These are phyloP conservation scores for Citrullus mucosospermus DNA, from an alignment of 306 rosid genomes.

Conservation along the genomic window DNA sequence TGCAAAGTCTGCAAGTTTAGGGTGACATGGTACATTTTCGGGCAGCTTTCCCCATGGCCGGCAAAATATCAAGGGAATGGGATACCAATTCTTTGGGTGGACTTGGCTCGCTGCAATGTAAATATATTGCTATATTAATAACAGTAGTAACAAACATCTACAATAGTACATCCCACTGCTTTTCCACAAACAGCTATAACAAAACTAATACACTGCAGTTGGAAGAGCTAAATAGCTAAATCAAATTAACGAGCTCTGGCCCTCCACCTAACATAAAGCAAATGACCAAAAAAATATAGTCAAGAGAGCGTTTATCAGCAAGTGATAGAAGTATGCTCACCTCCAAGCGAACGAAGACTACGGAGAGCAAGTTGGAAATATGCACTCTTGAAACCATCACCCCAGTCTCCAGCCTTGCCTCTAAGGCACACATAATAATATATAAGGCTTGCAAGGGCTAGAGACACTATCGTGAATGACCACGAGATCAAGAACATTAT, in stretches of 20 bases:
- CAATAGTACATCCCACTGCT: neutral
- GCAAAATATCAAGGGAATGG: constrained; percentile 90
- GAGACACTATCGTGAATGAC: constrained; percentile 86
- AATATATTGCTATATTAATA: constrained; percentile 10
- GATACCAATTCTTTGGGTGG: constrained; percentile 99
- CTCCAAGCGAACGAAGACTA: constrained; percentile 97
- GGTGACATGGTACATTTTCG: constrained; percentile 98
- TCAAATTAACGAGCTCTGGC: neutral
- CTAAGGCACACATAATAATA: constrained; percentile 87
- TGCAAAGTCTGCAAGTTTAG: constrained; percentile 97
- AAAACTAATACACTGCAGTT: neutral
- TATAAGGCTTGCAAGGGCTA: constrained; percentile 95
- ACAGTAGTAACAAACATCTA: constrained; percentile 3
- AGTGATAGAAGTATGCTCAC: constrained; percentile 24
- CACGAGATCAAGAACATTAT: constrained; percentile 99
- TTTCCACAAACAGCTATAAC: neutral
- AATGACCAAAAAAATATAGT: neutral
- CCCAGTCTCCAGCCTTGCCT: constrained; percentile 99
- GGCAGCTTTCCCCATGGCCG: constrained; percentile 99
- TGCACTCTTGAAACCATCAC: constrained; percentile 99
- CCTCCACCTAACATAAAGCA: neutral
- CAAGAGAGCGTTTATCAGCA: neutral
- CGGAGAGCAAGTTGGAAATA: constrained; percentile 98
- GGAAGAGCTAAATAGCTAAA: neutral
- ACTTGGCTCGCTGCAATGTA: constrained; percentile 75